These are phyloP conservation scores for Candida nitratophila DNA, from an alignment of 805 yeast genomes.

Conservation along the genomic window DNA sequence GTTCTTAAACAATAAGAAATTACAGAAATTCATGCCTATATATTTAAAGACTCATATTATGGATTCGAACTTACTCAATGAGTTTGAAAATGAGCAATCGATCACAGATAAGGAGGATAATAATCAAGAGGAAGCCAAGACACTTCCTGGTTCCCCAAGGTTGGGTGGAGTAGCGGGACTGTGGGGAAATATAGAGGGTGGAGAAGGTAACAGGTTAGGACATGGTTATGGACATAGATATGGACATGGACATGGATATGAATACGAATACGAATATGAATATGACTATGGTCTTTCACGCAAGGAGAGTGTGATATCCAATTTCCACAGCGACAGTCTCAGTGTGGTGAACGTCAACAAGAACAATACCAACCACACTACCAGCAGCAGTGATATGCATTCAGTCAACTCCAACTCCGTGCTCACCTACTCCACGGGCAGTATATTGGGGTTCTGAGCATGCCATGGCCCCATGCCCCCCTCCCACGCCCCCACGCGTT, in stretches of 20 bases:
- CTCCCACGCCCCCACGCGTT: no score
- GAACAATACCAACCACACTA: not conserved
- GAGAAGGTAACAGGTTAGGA: no score
- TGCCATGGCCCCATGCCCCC: no score
- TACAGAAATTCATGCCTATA: conserved; percentile 23
- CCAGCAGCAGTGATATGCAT: not conserved
- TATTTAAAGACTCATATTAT: conserved; percentile 21
- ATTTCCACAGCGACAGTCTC: not conserved
- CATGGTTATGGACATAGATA: no score
- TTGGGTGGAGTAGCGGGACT: no score
- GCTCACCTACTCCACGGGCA: conserved; percentile 18
- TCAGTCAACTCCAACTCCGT: conserved; percentile 1
- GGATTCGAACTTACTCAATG: conserved; percentile 16
- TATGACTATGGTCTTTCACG: no score
- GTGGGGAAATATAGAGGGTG: no score
- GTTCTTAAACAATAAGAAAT: conserved; percentile 20
- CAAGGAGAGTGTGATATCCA: not conserved
- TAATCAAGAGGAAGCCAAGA: no score
- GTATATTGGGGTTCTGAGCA: conserved; percentile 21
- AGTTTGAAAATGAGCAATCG: conserved; percentile 7
- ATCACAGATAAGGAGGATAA: no score
- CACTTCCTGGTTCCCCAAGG: no score
- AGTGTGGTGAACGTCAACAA: conserved; percentile 1
- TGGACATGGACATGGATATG: no score
- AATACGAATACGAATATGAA: no score